These are phyloP conservation scores for Naganishia sp. DNA, from an alignment of 1,284 basidiomycete species.

Conservation along the genomic window DNA sequence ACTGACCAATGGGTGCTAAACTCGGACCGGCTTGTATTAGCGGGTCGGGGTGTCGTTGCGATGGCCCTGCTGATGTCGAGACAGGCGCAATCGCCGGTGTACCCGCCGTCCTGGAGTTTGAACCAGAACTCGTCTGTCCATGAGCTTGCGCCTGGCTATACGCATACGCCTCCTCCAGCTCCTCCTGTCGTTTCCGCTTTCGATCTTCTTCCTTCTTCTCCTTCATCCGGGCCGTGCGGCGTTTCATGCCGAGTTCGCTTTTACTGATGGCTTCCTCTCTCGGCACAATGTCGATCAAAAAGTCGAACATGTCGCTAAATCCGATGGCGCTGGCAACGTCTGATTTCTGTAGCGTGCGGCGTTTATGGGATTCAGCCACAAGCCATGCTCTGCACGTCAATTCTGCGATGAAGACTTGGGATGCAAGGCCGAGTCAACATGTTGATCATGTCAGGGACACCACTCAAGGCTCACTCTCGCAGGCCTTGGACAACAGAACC, in stretches of 20 bases:
- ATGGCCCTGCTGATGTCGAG: background rate
- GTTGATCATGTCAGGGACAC: background rate
- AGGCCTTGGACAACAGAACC: constrained; percentile 91
- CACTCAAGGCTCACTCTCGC: constrained; percentile 71
- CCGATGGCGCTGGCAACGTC: constrained; percentile 87
- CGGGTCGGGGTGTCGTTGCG: no score
- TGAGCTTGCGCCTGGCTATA: constrained; percentile 13
- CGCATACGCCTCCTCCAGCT: constrained; percentile 25
- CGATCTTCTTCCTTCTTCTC: constrained; percentile 31
- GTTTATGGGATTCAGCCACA: constrained; percentile 87
- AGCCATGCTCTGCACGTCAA: constrained; percentile 91
- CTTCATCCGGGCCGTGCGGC: constrained; percentile 28
- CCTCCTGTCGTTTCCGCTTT: constrained; percentile 24
- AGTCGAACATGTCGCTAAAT: constrained; percentile 90
- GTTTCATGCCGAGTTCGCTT: constrained; percentile 28
- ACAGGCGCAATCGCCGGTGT: background rate
- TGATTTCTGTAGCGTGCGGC: constrained; percentile 82
- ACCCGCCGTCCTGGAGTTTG: no score
- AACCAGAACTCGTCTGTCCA: background rate
- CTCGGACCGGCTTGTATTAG: no score
- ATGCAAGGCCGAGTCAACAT: background rate
- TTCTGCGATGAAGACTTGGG: constrained; percentile 86
- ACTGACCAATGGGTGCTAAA: no score
- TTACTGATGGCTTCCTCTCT: constrained; percentile 62
- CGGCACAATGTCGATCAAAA: constrained; percentile 87